A percentile compares a stretch with the other conserved stretches of the same genome.
These are phyloP conservation scores for Pseudogymnoascus sp. DNA, from an alignment of 2,329 filamentous ascomycete species.

Conservation along the genomic window DNA sequence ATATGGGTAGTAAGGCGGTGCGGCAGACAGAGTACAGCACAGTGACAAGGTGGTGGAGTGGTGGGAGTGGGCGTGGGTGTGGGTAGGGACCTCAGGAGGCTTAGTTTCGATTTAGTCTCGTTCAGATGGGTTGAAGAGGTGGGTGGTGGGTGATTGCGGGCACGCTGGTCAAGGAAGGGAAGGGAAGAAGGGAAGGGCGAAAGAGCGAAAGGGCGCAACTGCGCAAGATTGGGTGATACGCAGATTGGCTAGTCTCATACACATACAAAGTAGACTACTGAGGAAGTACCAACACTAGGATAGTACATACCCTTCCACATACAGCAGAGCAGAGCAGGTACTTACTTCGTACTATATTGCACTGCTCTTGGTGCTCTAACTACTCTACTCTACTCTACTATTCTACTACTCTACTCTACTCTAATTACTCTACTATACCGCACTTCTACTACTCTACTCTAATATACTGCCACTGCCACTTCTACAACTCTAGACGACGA, in stretches of 20 bases:
- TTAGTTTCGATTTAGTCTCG: slow-evolving; percentile 8
- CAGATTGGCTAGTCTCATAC: slow-evolving; percentile 8
- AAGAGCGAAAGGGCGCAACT: not conserved
- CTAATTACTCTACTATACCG: not conserved
- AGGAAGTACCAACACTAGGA: not conserved
- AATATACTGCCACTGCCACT: too few species aligned
- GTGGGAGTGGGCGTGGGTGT: not conserved
- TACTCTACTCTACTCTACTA: not conserved
- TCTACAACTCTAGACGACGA: not conserved
- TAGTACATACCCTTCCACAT: not conserved
- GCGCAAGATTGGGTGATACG: slow-evolving; percentile 6
- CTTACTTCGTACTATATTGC: not conserved
- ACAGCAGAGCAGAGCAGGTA: not conserved
- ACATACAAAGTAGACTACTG: not conserved
- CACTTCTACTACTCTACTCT: not conserved
- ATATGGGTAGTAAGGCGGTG: slow-evolving; percentile 8
- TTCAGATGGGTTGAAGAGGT: not conserved
- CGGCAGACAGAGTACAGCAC: slow-evolving; percentile 7
- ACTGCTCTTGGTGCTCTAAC: not conserved
- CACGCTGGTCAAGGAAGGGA: not conserved
- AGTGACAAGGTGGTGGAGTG: not conserved
- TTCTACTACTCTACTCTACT: not conserved
- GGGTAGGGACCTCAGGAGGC: slow-evolving; percentile 3
- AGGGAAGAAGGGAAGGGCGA: not conserved
- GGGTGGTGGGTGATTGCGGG: slow-evolving; percentile 6